Evolutionary conservation across 2,329 filamentous ascomycete species (phyloP).

Genomic region (Aspergillus clavatus): DNA sequence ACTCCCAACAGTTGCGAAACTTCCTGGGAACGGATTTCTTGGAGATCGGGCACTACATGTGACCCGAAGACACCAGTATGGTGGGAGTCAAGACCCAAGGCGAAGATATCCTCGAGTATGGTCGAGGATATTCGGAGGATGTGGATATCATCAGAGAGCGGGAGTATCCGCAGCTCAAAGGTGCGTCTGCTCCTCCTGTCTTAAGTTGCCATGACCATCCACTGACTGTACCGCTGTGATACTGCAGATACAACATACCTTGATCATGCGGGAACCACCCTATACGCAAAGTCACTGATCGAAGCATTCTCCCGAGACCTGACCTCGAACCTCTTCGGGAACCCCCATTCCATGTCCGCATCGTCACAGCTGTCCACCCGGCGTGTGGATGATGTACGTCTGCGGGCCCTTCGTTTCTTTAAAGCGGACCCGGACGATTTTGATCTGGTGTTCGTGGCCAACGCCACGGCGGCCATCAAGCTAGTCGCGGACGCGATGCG

Average conservation of each 20-base stretch:
- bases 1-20: background rate
- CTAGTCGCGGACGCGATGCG: slow-evolving; percentile 74
- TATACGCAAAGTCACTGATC: slow-evolving; percentile 74
- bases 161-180: slow-evolving; percentile 46
- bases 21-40: background rate
- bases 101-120: slow-evolving; percentile 14
- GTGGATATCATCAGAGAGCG: slow-evolving; percentile 44
- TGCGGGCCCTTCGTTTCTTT: slow-evolving; percentile 70
- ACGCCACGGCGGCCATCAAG: slow-evolving; percentile 88
- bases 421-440: slow-evolving; percentile 75
- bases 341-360: slow-evolving; percentile 81
- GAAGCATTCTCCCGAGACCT: slow-evolving; percentile 75
- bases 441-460: slow-evolving; percentile 85
- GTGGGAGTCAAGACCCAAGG: slow-evolving; percentile 5
- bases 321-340: slow-evolving; percentile 74
- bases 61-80: background rate
- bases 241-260: slow-evolving; percentile 68
- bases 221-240: background rate
- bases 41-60: background rate
- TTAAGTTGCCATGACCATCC: slow-evolving; percentile 1
- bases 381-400: slow-evolving; percentile 69
- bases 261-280: slow-evolving; percentile 91
- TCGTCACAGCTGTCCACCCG: slow-evolving; percentile 73
- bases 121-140: slow-evolving; percentile 39
- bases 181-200: slow-evolving; percentile 16